Conservation (phyloP, 164 flowering plant species). For the Nymphaea thermarum region DNA sequence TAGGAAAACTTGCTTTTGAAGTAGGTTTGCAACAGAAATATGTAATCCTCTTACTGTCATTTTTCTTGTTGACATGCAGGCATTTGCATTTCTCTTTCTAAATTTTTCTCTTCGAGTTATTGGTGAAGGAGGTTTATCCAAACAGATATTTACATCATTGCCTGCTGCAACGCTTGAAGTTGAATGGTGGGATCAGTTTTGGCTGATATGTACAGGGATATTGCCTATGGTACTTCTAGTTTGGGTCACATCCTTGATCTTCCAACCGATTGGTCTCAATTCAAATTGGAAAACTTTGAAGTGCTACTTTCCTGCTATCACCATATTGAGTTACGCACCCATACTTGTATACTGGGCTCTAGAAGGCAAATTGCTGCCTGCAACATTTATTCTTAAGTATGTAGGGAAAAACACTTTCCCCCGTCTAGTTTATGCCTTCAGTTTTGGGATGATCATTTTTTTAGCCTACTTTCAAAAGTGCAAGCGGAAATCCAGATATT, state of each 20-base stretch:
- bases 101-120: conserved; percentile 38
- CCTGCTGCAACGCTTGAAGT: background rate
- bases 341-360: conserved; percentile 52
- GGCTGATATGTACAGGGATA: conserved; percentile 30
- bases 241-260: conserved; percentile 33
- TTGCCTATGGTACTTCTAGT: conserved; percentile 43
- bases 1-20: background rate
- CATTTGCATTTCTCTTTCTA: conserved; percentile 41
- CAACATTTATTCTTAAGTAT: conserved; percentile 16
- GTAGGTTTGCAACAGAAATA: background rate
- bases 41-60: background rate
- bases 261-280: conserved; percentile 18
- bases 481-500: conserved; percentile 8
- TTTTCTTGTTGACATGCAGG: conserved; percentile 36
- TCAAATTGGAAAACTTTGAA: conserved; percentile 19
- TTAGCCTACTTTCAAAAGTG: conserved; percentile 22
- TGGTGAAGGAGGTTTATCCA: conserved; percentile 62
- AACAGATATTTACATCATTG: conserved; percentile 30
- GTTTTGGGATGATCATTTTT: conserved; percentile 35
- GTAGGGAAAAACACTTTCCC: conserved; percentile 42
- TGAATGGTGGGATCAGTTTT: conserved; percentile 14
- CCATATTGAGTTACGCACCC: conserved; percentile 45
- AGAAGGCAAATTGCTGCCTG: conserved; percentile 37
- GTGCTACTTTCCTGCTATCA: conserved; percentile 23
- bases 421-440: conserved; percentile 44